A percentile compares a stretch with the other conserved stretches of the same genome.
phyloP scores from a whole-genome alignment of 2,329 filamentous ascomycete genomes.

The Lachnellula subtilissima region DNA sequence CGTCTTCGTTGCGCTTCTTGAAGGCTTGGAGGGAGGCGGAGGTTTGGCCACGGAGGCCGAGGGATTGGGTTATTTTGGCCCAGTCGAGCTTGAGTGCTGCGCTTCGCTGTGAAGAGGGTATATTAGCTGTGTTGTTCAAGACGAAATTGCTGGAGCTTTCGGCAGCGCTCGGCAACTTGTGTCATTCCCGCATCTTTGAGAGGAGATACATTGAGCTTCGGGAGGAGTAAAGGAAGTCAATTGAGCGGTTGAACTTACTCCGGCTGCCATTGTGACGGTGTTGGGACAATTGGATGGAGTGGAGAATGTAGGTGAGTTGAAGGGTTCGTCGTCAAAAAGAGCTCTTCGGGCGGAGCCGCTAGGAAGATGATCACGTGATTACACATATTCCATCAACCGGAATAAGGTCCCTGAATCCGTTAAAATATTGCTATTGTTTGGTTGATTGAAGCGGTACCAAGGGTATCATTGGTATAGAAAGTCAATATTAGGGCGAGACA shows the following conservation, averaged over 20 bases:
- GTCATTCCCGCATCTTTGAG: not conserved
- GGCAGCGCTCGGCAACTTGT: conserved; percentile 13
- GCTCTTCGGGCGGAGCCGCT: conserved; percentile 7
- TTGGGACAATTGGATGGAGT: conserved; percentile 43
- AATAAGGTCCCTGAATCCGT: not conserved
- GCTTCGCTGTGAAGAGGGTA: conserved; percentile 65
- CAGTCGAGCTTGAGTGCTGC: conserved; percentile 99
- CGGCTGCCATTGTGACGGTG: conserved; percentile 58
- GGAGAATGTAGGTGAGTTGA: conserved; percentile 30
- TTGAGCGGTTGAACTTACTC: conserved; percentile 50
- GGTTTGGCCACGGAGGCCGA: conserved; percentile 94
- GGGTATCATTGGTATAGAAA: no score
- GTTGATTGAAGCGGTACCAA: no score
- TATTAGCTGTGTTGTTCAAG: conserved; percentile 23
- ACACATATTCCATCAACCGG: not conserved
- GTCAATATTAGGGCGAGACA: no score
- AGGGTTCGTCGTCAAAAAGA: conserved; percentile 22
- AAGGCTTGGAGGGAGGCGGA: conserved; percentile 87
- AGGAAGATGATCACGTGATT: conserved; percentile 19
- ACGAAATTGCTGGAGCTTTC: conserved; percentile 13
- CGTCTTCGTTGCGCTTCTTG: conserved; percentile 99
- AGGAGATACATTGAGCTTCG: not conserved
- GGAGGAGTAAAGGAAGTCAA: conserved; percentile 15
- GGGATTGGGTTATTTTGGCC: conserved; percentile 88
- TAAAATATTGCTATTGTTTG: not conserved